Base-by-base conservation (phyloP, 2,329 filamentous ascomycete species). In the Pseudocercospora fijiensis region DNA sequence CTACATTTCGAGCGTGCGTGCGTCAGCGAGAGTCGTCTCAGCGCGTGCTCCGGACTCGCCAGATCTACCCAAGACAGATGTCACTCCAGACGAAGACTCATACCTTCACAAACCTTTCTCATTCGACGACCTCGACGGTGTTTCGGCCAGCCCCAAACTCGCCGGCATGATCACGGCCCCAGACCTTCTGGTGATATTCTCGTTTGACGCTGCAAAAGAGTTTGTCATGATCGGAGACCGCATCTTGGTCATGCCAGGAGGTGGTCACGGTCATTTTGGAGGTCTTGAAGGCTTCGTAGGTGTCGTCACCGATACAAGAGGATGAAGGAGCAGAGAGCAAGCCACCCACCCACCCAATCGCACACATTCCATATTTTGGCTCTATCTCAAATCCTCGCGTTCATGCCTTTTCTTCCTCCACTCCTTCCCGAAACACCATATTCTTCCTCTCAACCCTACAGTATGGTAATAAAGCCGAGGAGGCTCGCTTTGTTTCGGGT, bases 1-100 rank as follows among this genome's bases (percentile, higher is more conserved):
- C 0, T 98, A 97, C 73, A 86, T 93, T 45, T 92, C 91, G 18
- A 97, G 92, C 73, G 88, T 98, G 13, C 85, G 94, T 8, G 90
- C 92, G 1, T 87, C 90, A 0, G 93, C 92, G 0, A 88, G 89
- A 64, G 86, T 98, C 1, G 75, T 90, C 8, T 76, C 75, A 4
- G 74, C 75, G n/a, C 64, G 73, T 10, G 70, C 69, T 22, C 73
- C 75, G 4, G 75, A 77, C 49, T 65, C 66, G 13, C 65, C 70
- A 13, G 57, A 61, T 2, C 51, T 18, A 56, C 45, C 59, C 18
- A 18, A n/a, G 41, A 37, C 22, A 26, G 26, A 52, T 43, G 10
- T 20, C 26, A 60, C 22, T 53, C 51, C 26, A 20, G 33, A 8
- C 47, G 30, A 49, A n/a, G 55, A 63, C 26, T 84, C 84, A 30